Conservation (phyloP, 352 stramenopile genomes). For the Phytophthora pseudosyringae region DNA sequence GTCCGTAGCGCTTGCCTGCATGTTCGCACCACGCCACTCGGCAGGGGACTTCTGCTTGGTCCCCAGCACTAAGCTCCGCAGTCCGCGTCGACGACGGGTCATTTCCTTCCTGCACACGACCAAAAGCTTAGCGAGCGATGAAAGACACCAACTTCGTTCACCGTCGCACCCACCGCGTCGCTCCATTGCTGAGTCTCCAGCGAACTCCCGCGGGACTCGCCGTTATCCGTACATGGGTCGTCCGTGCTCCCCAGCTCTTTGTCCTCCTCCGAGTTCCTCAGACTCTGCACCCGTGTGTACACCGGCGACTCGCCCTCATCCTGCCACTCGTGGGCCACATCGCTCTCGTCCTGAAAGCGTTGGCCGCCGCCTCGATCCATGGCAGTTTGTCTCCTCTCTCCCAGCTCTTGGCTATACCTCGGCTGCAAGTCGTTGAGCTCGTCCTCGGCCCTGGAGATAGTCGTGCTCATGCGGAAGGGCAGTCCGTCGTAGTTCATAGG, state of each 20-base stretch:
- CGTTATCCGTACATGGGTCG: constrained; percentile 11
- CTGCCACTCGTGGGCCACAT: constrained; percentile 2
- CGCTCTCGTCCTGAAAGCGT: constrained; percentile 4
- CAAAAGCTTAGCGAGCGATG: background rate
- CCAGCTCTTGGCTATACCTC: background rate
- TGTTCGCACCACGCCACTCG: constrained; percentile 57
- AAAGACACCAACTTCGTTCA: background rate
- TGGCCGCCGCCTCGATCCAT: background rate
- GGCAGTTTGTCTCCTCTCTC: constrained; percentile 1
- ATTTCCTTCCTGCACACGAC: constrained; percentile 14
- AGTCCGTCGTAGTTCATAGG: constrained; percentile 8
- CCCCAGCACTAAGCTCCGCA: background rate
- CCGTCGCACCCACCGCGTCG: constrained; percentile 18
- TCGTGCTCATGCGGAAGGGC: constrained; percentile 10
- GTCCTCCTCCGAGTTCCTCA: constrained; percentile 8
- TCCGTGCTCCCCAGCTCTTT: background rate
- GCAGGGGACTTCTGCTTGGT: constrained; percentile 25
- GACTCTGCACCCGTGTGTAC: background rate
- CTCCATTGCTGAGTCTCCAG: constrained; percentile 20
- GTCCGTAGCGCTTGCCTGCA: constrained; percentile 45
- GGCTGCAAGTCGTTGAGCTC: constrained; percentile 3
- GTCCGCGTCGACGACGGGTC: background rate
- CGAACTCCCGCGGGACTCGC: constrained; percentile 15
- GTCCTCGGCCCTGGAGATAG: background rate
- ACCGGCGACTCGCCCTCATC: background rate